phyloP scores from a whole-genome alignment of 1,139 yeast genomes.

The Blastobotrys elegans region DNA sequence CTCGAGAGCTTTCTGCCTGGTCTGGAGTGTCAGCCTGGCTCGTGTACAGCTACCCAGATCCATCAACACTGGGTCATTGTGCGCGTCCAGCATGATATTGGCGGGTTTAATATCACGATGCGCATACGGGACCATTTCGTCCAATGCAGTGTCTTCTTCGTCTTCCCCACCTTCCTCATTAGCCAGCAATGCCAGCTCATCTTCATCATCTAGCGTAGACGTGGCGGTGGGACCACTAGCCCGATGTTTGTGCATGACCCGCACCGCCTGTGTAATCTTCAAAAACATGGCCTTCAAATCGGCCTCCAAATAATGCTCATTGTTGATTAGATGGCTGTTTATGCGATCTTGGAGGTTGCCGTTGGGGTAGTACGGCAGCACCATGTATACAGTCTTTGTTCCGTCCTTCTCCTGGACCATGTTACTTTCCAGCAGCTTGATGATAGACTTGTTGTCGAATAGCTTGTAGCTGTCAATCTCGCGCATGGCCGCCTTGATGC shows the following conservation, averaged over 20 bases:
- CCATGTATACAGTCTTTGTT: conserved; percentile 66
- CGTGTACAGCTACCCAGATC: conserved; percentile 78
- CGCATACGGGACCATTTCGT: conserved; percentile 65
- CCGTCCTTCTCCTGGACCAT: conserved; percentile 74
- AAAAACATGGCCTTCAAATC: conserved; percentile 59
- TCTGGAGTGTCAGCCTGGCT: conserved; percentile 51
- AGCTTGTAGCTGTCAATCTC: conserved; percentile 74
- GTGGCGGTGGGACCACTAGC: conserved; percentile 11
- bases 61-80: conserved; percentile 62
- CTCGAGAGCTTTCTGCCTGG: conserved; percentile 67
- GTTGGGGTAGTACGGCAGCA: conserved; percentile 68
- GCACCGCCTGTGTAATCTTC: conserved; percentile 71
- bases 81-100: conserved; percentile 72
- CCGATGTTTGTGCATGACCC: conserved; percentile 63
- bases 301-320: conserved; percentile 48
- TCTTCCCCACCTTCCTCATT: conserved; percentile 3
- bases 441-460: conserved; percentile 63
- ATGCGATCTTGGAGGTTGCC: conserved; percentile 79
- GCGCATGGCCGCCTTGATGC: conserved; percentile 62
- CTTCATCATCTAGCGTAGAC: conserved; percentile 4
- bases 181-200: conserved; percentile 14
- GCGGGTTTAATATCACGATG: conserved; percentile 89
- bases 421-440: conserved; percentile 64
- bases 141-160: conserved; percentile 40
- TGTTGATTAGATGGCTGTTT: conserved; percentile 55